Percentiles rank a stretch among this genome's conserved stretches.
Conservation (phyloP, 1,284 basidiomycete species). For the Inonotus obliquus region DNA sequence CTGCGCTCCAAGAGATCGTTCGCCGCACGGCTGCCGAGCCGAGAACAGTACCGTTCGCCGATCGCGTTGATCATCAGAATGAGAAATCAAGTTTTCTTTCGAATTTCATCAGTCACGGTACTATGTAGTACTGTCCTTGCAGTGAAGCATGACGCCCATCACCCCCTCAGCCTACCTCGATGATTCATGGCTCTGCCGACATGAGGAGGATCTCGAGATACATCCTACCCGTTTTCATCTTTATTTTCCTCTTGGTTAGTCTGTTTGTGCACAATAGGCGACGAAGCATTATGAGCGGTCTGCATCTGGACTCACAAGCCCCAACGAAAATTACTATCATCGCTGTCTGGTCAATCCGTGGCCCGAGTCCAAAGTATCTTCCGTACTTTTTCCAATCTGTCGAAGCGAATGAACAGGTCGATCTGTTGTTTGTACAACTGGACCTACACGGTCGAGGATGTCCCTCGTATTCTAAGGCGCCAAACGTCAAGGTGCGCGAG, state of each 20-base stretch:
- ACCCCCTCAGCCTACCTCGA: background rate
- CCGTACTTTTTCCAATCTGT: constrained; percentile 19
- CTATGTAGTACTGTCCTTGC: too few species aligned
- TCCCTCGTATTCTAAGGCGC: constrained; percentile 9
- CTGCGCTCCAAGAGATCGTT: constrained; percentile 6
- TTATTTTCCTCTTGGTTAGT: background rate
- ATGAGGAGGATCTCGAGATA: constrained; percentile 2
- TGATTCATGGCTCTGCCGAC: background rate
- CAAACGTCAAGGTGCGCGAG: constrained; percentile 13
- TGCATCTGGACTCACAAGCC: background rate
- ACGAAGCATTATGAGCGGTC: background rate
- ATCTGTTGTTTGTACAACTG: constrained; percentile 15
- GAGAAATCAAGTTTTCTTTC: too few species aligned
- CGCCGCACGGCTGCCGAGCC: constrained; percentile 5
- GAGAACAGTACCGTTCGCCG: background rate
- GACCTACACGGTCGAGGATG: constrained; percentile 7
- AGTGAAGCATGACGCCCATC: too few species aligned
- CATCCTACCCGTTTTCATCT: background rate
- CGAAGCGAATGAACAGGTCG: constrained; percentile 17
- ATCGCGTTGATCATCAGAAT: background rate
- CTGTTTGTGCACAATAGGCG: background rate
- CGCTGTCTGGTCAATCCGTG: constrained; percentile 12
- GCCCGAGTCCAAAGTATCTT: constrained; percentile 9
- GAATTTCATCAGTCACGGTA: too few species aligned
- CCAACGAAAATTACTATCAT: background rate